Conservation (phyloP, 2,329 filamentous ascomycete genomes). For the Bisporella sp. region DNA sequence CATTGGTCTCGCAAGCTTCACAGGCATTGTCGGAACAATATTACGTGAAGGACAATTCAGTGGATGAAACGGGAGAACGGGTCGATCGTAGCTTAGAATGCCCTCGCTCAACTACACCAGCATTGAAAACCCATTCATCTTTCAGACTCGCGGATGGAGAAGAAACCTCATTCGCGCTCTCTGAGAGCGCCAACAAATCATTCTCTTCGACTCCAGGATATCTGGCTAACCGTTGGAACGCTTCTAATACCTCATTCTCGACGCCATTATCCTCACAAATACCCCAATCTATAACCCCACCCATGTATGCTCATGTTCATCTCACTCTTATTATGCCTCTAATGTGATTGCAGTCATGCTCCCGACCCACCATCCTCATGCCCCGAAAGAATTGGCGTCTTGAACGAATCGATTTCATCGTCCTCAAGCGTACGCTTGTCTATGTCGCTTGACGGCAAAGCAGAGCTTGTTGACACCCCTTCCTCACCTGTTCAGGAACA, state of each 20-base stretch:
- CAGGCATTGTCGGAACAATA: background rate
- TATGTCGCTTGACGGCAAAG: slow-evolving; percentile 82
- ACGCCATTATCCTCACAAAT: slow-evolving; percentile 34
- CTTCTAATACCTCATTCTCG: slow-evolving; percentile 41
- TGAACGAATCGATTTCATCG: slow-evolving; percentile 13
- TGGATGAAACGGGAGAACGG: slow-evolving; percentile 3
- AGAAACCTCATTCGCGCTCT: slow-evolving; percentile 11
- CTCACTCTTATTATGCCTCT: background rate
- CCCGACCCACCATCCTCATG: slow-evolving; percentile 22
- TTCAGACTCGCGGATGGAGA: slow-evolving; percentile 5
- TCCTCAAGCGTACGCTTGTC: slow-evolving; percentile 59
- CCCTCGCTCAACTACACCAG: background rate
- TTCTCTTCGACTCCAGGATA: slow-evolving; percentile 28
- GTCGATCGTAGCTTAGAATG: background rate
- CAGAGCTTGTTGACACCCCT: slow-evolving; percentile 69
- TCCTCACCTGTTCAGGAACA: slow-evolving; percentile 56
- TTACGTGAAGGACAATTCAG: background rate
- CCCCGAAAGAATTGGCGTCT: slow-evolving; percentile 19
- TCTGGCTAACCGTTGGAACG: slow-evolving; percentile 48
- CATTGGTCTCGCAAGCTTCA: background rate
- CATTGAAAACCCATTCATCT: slow-evolving; percentile 6
- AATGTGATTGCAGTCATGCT: slow-evolving; percentile 12
- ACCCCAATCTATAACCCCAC: slow-evolving; percentile 30
- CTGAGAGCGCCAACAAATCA: slow-evolving; percentile 18
- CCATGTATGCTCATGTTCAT: slow-evolving; percentile 29